Base-by-base conservation (phyloP, 2,329 filamentous ascomycete species). In the Alternaria solani region DNA sequence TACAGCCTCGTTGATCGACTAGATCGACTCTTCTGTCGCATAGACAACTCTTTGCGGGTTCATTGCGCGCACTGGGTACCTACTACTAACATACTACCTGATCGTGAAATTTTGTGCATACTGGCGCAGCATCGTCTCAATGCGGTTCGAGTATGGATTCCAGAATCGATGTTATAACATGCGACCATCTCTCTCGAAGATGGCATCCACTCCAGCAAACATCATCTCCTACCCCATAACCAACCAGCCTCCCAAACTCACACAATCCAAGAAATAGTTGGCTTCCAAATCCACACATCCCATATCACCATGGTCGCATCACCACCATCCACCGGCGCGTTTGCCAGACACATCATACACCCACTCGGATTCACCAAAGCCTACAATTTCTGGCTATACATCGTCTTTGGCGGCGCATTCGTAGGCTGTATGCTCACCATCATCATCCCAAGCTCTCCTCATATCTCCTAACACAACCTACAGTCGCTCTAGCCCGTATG, bases 311-410 rank as follows among this genome's bases (percentile, higher is more conserved):
- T 71, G 69, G 56, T 39, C 57, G 8, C 55, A 61, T 20, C 56
- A 44, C 20, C 65, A 62, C 34, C 41, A 38, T 26, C 60, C 28
- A 61, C 62, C 48, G 64, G 63, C 16, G 49, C 57, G 38, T 56
- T 60, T 36, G 61, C 63, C 4, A 57, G 63, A 9, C 63, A 55
- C 9, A 53, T 74, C 23, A 67, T 70, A 47, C 80, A 76, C 43
- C 75, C 80, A 3, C 59, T 88, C 26, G 87, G 87, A 49, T 89
- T 89, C 76, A 72, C 76, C 2, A 85, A 84, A 67, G 80, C 79
- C 36, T 88, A 87, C 79, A 88, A 87, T 71, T 87, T 88, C 64
- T 64, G 78, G 38, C 78, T 89, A 2, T 89, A 82, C 32, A 52
- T 70, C 39, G 59, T 67, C 28, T 70, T 71, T 38, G 65, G 57